These are phyloP conservation scores for Candida tunisiensis DNA, from an alignment of 1,139 yeast genomes.

Conservation along the genomic window DNA sequence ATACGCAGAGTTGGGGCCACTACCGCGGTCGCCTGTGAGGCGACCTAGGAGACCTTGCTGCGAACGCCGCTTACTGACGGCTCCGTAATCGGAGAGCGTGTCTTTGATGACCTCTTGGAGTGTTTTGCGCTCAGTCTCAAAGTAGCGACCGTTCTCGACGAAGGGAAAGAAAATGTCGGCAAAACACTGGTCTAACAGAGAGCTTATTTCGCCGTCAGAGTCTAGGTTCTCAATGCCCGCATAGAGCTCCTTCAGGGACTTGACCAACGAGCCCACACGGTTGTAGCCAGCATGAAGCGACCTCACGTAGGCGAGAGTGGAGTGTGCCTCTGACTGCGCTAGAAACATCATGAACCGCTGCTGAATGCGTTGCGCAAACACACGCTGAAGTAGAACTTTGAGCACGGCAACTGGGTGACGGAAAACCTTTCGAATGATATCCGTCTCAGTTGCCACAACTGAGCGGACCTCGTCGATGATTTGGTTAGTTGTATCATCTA, in stretches of 20 bases:
- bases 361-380: conserved; percentile 60
- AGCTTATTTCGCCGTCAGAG: conserved; percentile 29
- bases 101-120: conserved; percentile 43
- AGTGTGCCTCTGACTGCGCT: conserved; percentile 44
- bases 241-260: conserved; percentile 43
- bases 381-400: conserved; percentile 53
- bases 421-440: conserved; percentile 58
- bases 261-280: conserved; percentile 44
- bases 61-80: no score
- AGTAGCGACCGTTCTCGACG: conserved; percentile 50
- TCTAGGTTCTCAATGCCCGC: conserved; percentile 19
- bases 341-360: conserved; percentile 48
- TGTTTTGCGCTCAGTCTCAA: conserved; percentile 55
- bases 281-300: conserved; percentile 51
- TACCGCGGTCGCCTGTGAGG: no score
- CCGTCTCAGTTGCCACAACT: conserved; percentile 51
- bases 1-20: no score
- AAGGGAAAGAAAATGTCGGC: conserved; percentile 61
- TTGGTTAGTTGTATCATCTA: conserved; percentile 23
- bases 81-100: conserved; percentile 7
- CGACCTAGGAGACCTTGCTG: no score
- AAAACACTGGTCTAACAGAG: conserved; percentile 53
- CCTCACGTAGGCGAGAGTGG: conserved; percentile 64
- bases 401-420: conserved; percentile 51
- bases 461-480: conserved; percentile 25